phyloP scores from a whole-genome alignment of 2,329 filamentous ascomycete genomes.

The Leptographium lundbergii region DNA sequence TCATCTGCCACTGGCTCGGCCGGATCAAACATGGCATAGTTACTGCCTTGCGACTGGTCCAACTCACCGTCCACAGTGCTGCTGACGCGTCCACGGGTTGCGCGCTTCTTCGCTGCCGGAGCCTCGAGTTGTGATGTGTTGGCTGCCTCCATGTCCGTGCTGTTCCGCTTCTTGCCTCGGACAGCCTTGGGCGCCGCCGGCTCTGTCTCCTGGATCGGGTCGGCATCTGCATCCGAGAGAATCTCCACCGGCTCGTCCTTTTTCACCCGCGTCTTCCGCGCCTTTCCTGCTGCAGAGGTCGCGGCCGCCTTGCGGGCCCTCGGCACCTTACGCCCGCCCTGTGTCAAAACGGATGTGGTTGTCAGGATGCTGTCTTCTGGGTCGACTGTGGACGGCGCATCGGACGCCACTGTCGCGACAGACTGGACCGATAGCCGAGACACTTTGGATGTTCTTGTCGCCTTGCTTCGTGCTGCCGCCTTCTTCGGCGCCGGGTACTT shows the following conservation, averaged over 20 bases:
- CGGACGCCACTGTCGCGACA: constrained; percentile 35
- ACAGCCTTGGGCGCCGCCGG: neutral
- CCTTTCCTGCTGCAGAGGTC: constrained; percentile 23
- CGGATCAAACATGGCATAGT: constrained; percentile 42
- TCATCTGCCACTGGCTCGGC: constrained; percentile 31
- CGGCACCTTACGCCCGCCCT: constrained; percentile 34
- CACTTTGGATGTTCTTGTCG: constrained; percentile 50
- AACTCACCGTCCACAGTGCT: constrained; percentile 26
- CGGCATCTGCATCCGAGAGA: constrained; percentile 22
- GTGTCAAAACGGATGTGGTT: constrained; percentile 45
- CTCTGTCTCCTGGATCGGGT: constrained; percentile 2
- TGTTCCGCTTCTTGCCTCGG: constrained; percentile 48
- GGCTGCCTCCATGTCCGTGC: constrained; percentile 43
- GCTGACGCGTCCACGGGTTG: constrained; percentile 37
- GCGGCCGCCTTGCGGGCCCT: constrained; percentile 43
- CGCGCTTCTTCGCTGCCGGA: constrained; percentile 46
- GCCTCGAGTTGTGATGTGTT: constrained; percentile 27
- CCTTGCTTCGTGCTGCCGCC: constrained; percentile 37
- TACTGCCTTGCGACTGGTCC: constrained; percentile 16
- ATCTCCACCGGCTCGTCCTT: constrained; percentile 42
- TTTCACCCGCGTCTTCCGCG: constrained; percentile 33
- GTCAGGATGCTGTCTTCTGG: constrained; percentile 48
- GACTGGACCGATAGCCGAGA: constrained; percentile 54
- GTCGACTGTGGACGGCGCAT: constrained; percentile 34
- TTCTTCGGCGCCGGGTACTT: constrained; percentile 45